A percentile compares a stretch with the other conserved stretches of the same genome.
Evolutionary conservation across 2,329 filamentous ascomycete species (phyloP).

Genomic region (Aureobasidium uvarum): DNA sequence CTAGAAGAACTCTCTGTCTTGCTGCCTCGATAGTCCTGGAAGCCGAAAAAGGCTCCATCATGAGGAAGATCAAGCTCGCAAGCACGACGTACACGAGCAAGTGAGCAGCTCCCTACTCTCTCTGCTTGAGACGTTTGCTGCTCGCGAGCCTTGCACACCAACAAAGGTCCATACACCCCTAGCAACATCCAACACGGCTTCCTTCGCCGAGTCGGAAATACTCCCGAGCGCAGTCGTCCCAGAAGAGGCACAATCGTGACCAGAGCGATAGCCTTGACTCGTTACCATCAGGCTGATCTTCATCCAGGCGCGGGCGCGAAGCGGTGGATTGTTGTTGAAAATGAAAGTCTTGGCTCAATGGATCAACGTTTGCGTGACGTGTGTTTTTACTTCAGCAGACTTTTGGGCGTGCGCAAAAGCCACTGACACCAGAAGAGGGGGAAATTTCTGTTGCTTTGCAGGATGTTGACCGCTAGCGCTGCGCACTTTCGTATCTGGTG

Average conservation of each 20-base stretch:
- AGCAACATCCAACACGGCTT: neutral
- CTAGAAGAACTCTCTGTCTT: neutral
- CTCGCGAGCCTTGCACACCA: neutral
- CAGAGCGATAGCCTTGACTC: conserved; percentile 1
- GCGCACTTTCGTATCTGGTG: neutral
- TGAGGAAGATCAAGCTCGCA: neutral
- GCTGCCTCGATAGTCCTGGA: neutral
- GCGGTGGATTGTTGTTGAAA: conserved; percentile 2
- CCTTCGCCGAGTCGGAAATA: neutral
- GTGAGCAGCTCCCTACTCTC: neutral
- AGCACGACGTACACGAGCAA: too few species aligned
- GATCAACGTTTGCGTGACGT: conserved; percentile 10
- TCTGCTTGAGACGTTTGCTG: neutral
- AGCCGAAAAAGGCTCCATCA: too few species aligned
- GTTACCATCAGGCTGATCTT: neutral
- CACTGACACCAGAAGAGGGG: conserved; percentile 1
- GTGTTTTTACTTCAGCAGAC: neutral
- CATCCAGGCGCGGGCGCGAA: neutral
- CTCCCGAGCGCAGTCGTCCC: neutral
- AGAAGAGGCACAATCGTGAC: neutral
- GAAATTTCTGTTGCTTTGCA: neutral
- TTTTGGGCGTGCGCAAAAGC: neutral
- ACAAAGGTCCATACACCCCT: neutral
- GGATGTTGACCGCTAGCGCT: neutral
- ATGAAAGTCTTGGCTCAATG: neutral